Conservation (phyloP, 2,329 filamentous ascomycete genomes). For the Aspergillus sp. region DNA sequence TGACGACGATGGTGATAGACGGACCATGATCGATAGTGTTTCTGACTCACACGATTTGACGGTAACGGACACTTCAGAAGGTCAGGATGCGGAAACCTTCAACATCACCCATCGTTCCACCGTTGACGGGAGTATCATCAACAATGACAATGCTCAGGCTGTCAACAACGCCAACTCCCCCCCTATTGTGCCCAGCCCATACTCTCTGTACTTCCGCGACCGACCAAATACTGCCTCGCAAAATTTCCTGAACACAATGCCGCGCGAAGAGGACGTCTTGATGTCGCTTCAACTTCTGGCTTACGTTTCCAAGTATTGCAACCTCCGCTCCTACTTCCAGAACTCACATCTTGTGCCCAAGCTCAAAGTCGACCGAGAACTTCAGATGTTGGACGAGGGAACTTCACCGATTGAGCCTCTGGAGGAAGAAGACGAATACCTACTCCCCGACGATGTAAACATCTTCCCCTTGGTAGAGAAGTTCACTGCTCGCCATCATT, state of each 20-base stretch:
- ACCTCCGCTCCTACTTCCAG: slow-evolving; percentile 92
- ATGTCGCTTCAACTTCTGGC: slow-evolving; percentile 97
- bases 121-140: slow-evolving; percentile 81
- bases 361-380: slow-evolving; percentile 83
- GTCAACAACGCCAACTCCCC: slow-evolving; percentile 68
- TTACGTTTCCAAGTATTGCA: slow-evolving; percentile 98
- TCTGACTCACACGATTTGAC: slow-evolving; percentile 72
- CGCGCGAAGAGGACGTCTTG: slow-evolving; percentile 92
- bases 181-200: slow-evolving; percentile 67
- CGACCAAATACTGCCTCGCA: slow-evolving; percentile 67
- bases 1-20: slow-evolving; percentile 80
- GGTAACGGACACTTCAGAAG: slow-evolving; percentile 76
- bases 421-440: slow-evolving; percentile 79
- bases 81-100: slow-evolving; percentile 86
- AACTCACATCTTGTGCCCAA: slow-evolving; percentile 89
- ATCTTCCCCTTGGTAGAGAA: slow-evolving; percentile 98
- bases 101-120: slow-evolving; percentile 87
- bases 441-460: slow-evolving; percentile 92
- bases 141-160: slow-evolving; percentile 64
- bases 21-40: slow-evolving; percentile 71
- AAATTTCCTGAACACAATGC: slow-evolving; percentile 84
- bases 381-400: slow-evolving; percentile 76
- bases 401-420: slow-evolving; percentile 33
- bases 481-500: slow-evolving; percentile 93
- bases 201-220: slow-evolving; percentile 78